Conservation (phyloP, 2,329 filamentous ascomycete genomes). For the Thielaviopsis musarum region DNA sequence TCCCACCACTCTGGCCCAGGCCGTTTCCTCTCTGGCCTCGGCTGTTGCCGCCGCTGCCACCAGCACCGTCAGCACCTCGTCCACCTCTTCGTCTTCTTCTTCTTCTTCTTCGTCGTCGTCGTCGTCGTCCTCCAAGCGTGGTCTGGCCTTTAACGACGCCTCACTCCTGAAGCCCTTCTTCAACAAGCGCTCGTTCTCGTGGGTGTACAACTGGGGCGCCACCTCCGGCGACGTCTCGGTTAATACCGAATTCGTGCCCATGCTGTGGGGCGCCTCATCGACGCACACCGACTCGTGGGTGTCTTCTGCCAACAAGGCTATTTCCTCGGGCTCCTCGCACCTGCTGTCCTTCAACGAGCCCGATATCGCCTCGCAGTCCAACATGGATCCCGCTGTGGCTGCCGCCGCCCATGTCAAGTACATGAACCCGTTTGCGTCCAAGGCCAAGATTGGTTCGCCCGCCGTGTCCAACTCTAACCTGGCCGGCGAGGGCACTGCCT, state of each 20-base stretch:
- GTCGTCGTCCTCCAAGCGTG: conserved; percentile 37
- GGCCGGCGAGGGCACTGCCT: conserved; percentile 34
- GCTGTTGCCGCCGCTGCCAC: conserved; percentile 14
- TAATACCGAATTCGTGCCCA: conserved; percentile 45
- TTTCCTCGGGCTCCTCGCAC: conserved; percentile 35
- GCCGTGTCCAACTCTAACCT: conserved; percentile 43
- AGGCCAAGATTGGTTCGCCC: conserved; percentile 39
- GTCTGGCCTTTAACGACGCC: conserved; percentile 49
- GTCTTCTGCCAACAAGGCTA: conserved; percentile 30
- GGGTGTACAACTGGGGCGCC: conserved; percentile 55
- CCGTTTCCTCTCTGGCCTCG: conserved; percentile 7
- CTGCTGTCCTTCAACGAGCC: conserved; percentile 59
- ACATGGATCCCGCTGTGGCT: conserved; percentile 34
- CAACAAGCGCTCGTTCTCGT: conserved; percentile 23
- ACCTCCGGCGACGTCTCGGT: conserved; percentile 24
- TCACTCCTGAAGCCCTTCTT: conserved; percentile 34
- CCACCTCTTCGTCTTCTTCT: conserved; percentile 11
- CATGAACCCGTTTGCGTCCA: conserved; percentile 37
- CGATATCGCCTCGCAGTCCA: conserved; percentile 42
- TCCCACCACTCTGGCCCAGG: conserved; percentile 12
- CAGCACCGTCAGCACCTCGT: conserved; percentile 4
- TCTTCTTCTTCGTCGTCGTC: conserved; percentile 3
- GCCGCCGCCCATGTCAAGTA: conserved; percentile 35
- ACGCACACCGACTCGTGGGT: conserved; percentile 34
- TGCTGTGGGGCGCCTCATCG: conserved; percentile 39